Percentiles rank a stretch among this genome's conserved stretches.
phyloP scores from a whole-genome alignment of 140 eudicot species.

The Erigeron philadelphicus region DNA sequence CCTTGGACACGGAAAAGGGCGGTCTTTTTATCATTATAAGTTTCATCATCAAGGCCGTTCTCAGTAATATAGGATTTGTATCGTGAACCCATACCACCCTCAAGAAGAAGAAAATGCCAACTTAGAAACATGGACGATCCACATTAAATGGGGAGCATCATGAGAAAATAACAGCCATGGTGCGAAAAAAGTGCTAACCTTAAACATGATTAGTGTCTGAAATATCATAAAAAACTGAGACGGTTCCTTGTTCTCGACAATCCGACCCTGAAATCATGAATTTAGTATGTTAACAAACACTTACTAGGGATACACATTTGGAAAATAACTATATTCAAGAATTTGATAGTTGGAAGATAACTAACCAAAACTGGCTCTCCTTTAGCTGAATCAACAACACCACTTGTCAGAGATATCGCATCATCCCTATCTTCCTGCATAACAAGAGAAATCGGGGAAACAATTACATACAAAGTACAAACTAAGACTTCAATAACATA shows the following conservation, averaged over 20 bases:
- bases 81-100: slow-evolving; percentile 54
- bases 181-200: slow-evolving; percentile 34
- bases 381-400: slow-evolving; percentile 44
- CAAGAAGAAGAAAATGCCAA: slow-evolving; percentile 7
- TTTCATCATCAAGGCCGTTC: slow-evolving; percentile 45
- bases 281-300: not conserved
- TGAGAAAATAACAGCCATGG: slow-evolving; percentile 3
- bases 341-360: slow-evolving; percentile 15
- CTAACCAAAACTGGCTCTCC: slow-evolving; percentile 51
- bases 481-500: not conserved
- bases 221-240: slow-evolving; percentile 44
- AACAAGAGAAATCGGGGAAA: not conserved
- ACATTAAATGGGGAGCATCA: not conserved
- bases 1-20: slow-evolving; percentile 69
- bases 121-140: slow-evolving; percentile 24
- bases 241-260: slow-evolving; percentile 53
- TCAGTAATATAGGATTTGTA: slow-evolving; percentile 42
- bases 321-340: not conserved
- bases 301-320: not conserved
- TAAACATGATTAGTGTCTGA: slow-evolving; percentile 38
- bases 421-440: slow-evolving; percentile 56
- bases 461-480: not conserved
- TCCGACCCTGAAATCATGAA: slow-evolving; percentile 39
- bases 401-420: slow-evolving; percentile 47
- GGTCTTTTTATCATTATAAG: slow-evolving; percentile 41